phyloP scores from a whole-genome alignment of 169 alveolate genomes.

The Cryptosporidium meleagridis region DNA sequence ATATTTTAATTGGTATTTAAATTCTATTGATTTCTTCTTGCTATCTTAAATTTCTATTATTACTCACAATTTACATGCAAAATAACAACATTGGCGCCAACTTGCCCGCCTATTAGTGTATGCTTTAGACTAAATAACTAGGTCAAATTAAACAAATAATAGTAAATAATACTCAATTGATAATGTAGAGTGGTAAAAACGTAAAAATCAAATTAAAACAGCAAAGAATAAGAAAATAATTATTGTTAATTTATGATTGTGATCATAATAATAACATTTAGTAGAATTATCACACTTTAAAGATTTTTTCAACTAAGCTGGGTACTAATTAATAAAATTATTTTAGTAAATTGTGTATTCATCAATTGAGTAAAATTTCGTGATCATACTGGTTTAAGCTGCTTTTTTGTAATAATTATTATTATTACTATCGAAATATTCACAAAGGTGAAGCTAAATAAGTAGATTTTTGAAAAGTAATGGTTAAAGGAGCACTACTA shows the following conservation, averaged over 20 bases:
- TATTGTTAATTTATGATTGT: neutral
- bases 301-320: neutral
- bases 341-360: neutral
- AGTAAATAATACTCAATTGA: neutral
- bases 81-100: neutral
- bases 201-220: neutral
- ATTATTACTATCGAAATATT: no score
- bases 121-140: neutral
- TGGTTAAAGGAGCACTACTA: neutral
- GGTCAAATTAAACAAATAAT: neutral
- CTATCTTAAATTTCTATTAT: neutral
- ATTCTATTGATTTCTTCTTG: neutral
- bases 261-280: neutral
- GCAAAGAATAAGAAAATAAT: neutral
- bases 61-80: slow-evolving; percentile 5
- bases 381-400: neutral
- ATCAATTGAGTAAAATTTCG: neutral
- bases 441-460: neutral
- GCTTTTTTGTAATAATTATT: neutral
- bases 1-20: no score
- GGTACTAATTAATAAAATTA: neutral
- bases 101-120: slow-evolving; percentile 18
- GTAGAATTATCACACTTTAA: neutral
- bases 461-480: neutral
- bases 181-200: neutral